phyloP scores from a whole-genome alignment of 2,329 filamentous ascomycete species.

The Exserohilum rostratum region DNA sequence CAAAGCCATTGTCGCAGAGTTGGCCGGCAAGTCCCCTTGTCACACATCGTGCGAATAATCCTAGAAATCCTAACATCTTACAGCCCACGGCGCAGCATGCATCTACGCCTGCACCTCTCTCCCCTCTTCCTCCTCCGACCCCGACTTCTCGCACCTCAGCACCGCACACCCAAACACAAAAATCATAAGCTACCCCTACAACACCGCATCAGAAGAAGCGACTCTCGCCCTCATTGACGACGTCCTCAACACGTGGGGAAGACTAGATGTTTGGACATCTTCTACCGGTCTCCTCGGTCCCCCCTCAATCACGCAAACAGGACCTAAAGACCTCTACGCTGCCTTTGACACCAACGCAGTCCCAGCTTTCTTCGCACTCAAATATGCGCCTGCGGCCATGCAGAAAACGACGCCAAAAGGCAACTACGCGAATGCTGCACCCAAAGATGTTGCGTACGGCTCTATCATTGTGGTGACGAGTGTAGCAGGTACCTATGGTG shows the following conservation, averaged over 20 bases:
- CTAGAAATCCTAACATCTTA: no score
- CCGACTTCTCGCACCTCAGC: conserved; percentile 52
- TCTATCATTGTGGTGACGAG: conserved; percentile 67
- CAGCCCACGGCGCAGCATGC: conserved; percentile 68
- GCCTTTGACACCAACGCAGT: conserved; percentile 67
- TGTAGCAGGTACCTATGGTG: conserved; percentile 63
- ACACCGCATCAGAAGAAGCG: conserved; percentile 63
- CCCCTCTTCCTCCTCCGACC: conserved; percentile 51
- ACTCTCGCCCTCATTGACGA: conserved; percentile 68
- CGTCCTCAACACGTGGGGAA: conserved; percentile 64
- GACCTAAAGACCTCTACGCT: conserved; percentile 61
- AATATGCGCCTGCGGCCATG: conserved; percentile 69
- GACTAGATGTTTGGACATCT: conserved; percentile 64
- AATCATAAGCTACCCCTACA: conserved; percentile 66
- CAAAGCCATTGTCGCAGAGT: conserved; percentile 63
- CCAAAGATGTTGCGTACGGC: conserved; percentile 65
- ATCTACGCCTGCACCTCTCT: conserved; percentile 64
- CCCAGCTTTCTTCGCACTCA: conserved; percentile 68
- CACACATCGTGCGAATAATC: no score
- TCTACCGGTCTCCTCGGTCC: conserved; percentile 64
- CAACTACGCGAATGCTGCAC: conserved; percentile 65
- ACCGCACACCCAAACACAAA: conserved; percentile 60
- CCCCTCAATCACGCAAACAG: conserved; percentile 60
- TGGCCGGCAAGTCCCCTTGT: conserved; percentile 56
- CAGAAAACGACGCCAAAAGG: conserved; percentile 62